phyloP scores from a whole-genome alignment of 1,139 yeast species.

The Hemisphaericaspora xylanilytica region DNA sequence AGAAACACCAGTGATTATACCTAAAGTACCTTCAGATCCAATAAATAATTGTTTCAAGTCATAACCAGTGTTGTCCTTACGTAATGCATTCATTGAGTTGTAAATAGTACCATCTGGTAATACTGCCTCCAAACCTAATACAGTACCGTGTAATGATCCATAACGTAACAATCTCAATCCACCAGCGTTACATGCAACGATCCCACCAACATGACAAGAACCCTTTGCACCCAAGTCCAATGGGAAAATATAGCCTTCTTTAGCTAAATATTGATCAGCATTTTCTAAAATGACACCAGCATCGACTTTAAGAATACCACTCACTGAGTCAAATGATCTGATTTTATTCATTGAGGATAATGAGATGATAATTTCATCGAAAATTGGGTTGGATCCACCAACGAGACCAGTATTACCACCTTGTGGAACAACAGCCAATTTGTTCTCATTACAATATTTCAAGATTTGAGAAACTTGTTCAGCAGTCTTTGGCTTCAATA shows the following conservation, averaged over 20 bases:
- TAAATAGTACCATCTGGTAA: conserved; percentile 48
- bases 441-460: conserved; percentile 75
- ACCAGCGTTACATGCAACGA: conserved; percentile 46
- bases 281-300: conserved; percentile 88
- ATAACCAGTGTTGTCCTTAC: conserved; percentile 48
- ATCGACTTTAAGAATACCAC: conserved; percentile 85
- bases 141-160: conserved; percentile 51
- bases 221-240: conserved; percentile 96
- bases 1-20: conserved; percentile 45
- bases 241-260: conserved; percentile 86
- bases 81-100: conserved; percentile 45
- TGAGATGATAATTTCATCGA: conserved; percentile 83
- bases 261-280: conserved; percentile 79
- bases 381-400: conserved; percentile 92
- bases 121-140: conserved; percentile 45
- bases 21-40: conserved; percentile 49
- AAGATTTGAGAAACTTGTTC: conserved; percentile 76
- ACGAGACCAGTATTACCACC: conserved; percentile 98
- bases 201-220: conserved; percentile 73
- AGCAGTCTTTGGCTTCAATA: conserved; percentile 80
- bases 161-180: conserved; percentile 48
- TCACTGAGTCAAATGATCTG: conserved; percentile 74
- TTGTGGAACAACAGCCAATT: conserved; percentile 89
- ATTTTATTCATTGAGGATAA: conserved; percentile 71
- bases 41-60: conserved; percentile 45